Percentiles rank a stretch among this genome's conserved stretches.
phyloP scores from a whole-genome alignment of 495 filamentous ascomycete genomes.

The Penicillium bovifimosum region DNA sequence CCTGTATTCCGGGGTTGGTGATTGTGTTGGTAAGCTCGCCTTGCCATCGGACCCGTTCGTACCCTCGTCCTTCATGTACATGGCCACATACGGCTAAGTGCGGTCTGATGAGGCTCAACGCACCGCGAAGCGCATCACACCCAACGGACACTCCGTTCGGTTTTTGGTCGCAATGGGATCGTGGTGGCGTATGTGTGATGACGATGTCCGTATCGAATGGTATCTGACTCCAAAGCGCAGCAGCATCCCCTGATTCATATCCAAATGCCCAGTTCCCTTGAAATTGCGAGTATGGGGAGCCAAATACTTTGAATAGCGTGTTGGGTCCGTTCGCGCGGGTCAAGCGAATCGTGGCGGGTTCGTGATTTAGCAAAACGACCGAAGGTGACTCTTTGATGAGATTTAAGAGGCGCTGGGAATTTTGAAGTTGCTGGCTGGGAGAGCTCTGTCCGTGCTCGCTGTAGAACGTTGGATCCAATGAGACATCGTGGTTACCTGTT shows the following conservation, averaged over 20 bases:
- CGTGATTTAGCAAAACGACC: conserved; percentile 62
- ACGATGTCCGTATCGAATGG: conserved; percentile 42
- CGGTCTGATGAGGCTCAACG: conserved; percentile 38
- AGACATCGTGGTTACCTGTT: conserved; percentile 76
- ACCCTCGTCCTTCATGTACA: conserved; percentile 47
- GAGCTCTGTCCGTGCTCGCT: conserved; percentile 49
- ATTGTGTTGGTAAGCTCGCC: conserved; percentile 1
- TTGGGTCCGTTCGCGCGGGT: conserved; percentile 51
- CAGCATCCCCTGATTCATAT: conserved; percentile 49
- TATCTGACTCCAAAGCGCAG: conserved; percentile 44
- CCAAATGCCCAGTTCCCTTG: conserved; percentile 67
- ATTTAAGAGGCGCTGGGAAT: conserved; percentile 49
- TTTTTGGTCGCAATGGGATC: conserved; percentile 40
- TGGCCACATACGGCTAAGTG: conserved; percentile 45
- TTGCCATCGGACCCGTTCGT: conserved; percentile 37
- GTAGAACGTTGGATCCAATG: conserved; percentile 61
- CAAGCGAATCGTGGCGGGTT: conserved; percentile 53
- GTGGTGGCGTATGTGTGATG: conserved; percentile 47
- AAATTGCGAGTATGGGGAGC: conserved; percentile 64
- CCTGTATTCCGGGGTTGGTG: background rate
- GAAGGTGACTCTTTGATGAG: conserved; percentile 46
- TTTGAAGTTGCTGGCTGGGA: conserved; percentile 55
- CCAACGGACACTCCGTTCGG: conserved; percentile 28
- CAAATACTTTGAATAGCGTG: conserved; percentile 69
- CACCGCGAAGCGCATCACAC: conserved; percentile 35